Base-by-base conservation (phyloP, 192 early-diverging fungal genomes). In the Cetraspora pellucida region DNA sequence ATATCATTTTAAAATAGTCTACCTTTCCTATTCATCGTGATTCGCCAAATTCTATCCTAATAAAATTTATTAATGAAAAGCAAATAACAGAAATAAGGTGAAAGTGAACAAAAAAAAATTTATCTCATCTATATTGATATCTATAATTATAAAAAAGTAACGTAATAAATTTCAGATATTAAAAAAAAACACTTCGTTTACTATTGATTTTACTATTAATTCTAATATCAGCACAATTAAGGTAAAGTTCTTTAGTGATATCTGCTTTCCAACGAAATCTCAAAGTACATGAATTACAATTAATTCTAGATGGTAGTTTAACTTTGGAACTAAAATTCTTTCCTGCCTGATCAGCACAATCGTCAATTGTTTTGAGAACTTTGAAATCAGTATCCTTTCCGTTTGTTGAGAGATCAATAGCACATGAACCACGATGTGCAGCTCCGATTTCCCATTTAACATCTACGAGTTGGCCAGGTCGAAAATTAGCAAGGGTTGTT, bases 191-290 rank as follows among this genome's bases (percentile, higher is more conserved):
- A 37, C 37, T 1, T 37, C 37, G 37, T 37, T 37, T 37, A 37
- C 37, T 37, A 37, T 37, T 37, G 7, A 37, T 37, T 37, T 37
- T 37, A 37, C 37, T 7, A 37, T 37, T 37, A 37, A 37, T 37
- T 37, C 37, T 37, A 37, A 77, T 45, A 66, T 77, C 75, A 49
- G 75, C 75, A 31, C 75, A 77, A 52, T 77, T 65, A 8, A 77
- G 13, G 27, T 68, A 77, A 57, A 64, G 69, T 19, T 77, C 75
- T n/a, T 44, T 64, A 17, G 45, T 37, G 16, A 46, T 21, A 10
- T 43, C 37, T 19, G 75, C 43, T 31, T 69, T 3, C 75, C 75
- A 77, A 30, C 75, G 25, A n/a, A 60, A 66, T 8, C 75, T 28
- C 11, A 66, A 55, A 13, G 58, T 68, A 77, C 75, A 77, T 28